phyloP scores from a whole-genome alignment of 257 asterid genomes.

The Echium plantagineum region DNA sequence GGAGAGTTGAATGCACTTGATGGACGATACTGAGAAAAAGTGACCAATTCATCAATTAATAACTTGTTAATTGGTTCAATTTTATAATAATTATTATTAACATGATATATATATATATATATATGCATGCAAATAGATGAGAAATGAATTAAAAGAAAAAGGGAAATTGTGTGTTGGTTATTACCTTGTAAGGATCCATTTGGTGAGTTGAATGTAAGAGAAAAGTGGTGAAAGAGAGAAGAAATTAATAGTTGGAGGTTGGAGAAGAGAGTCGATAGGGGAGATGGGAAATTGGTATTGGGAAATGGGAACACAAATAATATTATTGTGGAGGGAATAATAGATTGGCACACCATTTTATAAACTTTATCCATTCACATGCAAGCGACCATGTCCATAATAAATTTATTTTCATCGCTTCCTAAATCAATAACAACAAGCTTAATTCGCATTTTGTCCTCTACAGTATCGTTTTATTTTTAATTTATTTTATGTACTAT shows the following conservation, averaged over 20 bases:
- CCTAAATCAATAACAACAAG: no score
- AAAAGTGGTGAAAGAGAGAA: conserved; percentile 2
- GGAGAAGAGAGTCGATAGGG: conserved; percentile 2
- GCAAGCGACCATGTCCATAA: no score
- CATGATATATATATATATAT: no score
- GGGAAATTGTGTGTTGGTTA: neutral
- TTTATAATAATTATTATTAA: no score
- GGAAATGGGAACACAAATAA: neutral
- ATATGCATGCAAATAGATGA: no score
- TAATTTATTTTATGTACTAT: no score
- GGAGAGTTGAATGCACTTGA: conserved; percentile 31
- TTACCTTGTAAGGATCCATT: conserved; percentile 35
- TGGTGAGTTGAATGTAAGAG: conserved; percentile 3
- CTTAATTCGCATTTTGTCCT: no score
- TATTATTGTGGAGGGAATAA: conserved; percentile 1
- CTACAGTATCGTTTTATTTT: no score
- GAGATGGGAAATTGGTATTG: neutral
- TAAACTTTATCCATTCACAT: neutral
- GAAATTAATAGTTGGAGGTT: neutral
- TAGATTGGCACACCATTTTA: conserved; percentile 3
- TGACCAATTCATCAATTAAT: neutral
- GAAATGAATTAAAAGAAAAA: neutral
- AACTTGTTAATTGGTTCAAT: no score
- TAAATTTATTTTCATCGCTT: no score
- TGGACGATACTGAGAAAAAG: conserved; percentile 25